phyloP scores from a whole-genome alignment of 345 rosid species.

The Microthlaspi erraticum region DNA sequence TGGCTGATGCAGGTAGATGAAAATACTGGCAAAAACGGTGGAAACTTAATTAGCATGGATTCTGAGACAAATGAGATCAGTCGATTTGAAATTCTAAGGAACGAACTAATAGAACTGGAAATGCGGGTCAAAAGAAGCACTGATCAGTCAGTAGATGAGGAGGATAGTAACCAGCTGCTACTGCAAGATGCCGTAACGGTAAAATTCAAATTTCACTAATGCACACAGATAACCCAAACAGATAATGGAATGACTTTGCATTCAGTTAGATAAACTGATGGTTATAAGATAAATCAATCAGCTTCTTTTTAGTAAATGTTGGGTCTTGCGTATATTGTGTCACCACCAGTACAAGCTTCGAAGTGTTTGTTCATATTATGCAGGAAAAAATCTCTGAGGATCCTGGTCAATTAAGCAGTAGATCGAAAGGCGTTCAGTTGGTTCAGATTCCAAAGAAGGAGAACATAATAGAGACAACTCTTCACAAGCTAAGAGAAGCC shows the following conservation, averaged over 20 bases:
- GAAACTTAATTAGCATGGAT: constrained; percentile 49
- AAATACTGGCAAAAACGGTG: constrained; percentile 41
- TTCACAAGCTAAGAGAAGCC: constrained; percentile 83
- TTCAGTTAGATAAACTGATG: constrained; percentile 5
- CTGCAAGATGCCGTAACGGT: constrained; percentile 9
- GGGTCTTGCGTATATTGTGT: constrained; percentile 14
- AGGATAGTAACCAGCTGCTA: constrained; percentile 52
- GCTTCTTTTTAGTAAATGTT: constrained; percentile 14
- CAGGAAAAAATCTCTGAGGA: constrained; percentile 50
- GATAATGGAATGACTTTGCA: not conserved
- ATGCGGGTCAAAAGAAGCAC: constrained; percentile 79
- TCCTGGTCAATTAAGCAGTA: constrained; percentile 43
- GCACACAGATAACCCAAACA: not conserved
- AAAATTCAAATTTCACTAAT: constrained; percentile 12
- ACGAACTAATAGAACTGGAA: constrained; percentile 91
- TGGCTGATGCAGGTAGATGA: constrained; percentile 62
- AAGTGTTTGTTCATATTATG: constrained; percentile 43
- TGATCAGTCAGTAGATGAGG: constrained; percentile 67
- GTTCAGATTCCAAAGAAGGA: constrained; percentile 61
- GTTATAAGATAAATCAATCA: constrained; percentile 10
- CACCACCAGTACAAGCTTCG: constrained; percentile 28
- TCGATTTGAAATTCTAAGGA: constrained; percentile 81
- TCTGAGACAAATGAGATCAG: constrained; percentile 68
- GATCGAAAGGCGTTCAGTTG: constrained; percentile 50
- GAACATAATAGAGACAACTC: constrained; percentile 66